Percentiles rank a stretch among this genome's conserved stretches.
phyloP scores from a whole-genome alignment of 495 filamentous ascomycete species.

The Podospora appendiculata region DNA sequence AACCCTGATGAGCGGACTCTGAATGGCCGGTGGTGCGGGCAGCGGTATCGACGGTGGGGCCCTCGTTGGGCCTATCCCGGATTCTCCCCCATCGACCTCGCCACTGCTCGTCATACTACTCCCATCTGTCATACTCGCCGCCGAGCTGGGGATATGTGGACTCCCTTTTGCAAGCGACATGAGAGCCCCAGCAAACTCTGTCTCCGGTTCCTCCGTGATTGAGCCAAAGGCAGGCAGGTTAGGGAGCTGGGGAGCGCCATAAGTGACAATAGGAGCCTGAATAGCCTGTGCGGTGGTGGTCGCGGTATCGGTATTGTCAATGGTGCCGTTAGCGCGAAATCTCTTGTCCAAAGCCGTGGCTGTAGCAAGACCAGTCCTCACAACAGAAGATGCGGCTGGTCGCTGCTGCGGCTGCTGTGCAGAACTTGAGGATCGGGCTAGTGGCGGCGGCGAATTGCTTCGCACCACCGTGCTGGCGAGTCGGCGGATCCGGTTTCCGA shows the following conservation, averaged over 20 bases:
- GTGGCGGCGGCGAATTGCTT: conserved; percentile 4
- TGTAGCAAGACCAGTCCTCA: conserved; percentile 13
- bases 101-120: conserved; percentile 23
- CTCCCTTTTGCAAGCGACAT: not conserved
- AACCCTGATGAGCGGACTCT: not conserved
- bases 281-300: conserved; percentile 1
- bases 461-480: conserved; percentile 21
- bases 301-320: not conserved
- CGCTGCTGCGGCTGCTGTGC: conserved; percentile 1
- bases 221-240: conserved; percentile 14
- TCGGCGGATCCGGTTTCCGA: conserved; percentile 23
- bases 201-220: conserved; percentile 14
- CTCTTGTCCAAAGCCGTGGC: conserved; percentile 18
- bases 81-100: not conserved
- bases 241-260: conserved; percentile 15
- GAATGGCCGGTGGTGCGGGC: not conserved
- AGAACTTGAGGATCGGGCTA: not conserved
- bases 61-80: not conserved
- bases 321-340: not conserved
- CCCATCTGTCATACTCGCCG: conserved; percentile 27
- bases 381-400: conserved; percentile 11
- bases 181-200: too few relatives aligned
- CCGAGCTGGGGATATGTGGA: conserved; percentile 8
- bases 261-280: not conserved
- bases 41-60: not conserved